Base-by-base conservation (phyloP, 345 rosid genomes). In the Firmiana major region DNA sequence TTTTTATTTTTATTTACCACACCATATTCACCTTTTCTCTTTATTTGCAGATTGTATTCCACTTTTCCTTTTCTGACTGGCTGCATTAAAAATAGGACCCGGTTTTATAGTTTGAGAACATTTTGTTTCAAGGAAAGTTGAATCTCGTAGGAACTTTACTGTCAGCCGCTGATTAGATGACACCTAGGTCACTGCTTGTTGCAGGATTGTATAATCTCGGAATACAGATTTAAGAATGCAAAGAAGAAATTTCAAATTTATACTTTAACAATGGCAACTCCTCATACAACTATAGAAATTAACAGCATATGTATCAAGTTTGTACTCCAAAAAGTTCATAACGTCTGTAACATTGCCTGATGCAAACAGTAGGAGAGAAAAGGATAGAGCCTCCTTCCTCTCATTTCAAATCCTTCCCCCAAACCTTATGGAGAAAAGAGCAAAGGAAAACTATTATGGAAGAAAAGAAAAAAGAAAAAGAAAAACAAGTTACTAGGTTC, bases 361-460 rank as follows among this genome's bases (percentile, higher is more conserved):
- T 68, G 55, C 57, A 68, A 48, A 69, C 4, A 28, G 26, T 15
- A 24, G 40, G 59, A 17, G 24, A 28, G 21, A 16, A 26, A 26
- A 69, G 42, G 15, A 69, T 26, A 48, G 48, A 70, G 22, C 59
- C 59, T 70, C 51, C 74, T 70, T 70, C 59, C 70, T 64, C 10
- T 28, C 74, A 22, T 48, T 49, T 70, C 58, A 70, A 70, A 26
- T 48, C 58, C 54, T 70, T 70, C 74, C 59, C 17, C 74, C 74
- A 70, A 70, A 51, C 74, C 74, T 49, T 70, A 17, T 28, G 74
- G 74, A 70, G 74, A 17, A 31, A 70, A 51, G 42, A 13, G 72
- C 45, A 45, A 21, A 66, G 13, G 51, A 46, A 67, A 49, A 48
- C 59, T 49, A 6, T 57, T 57, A 54, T 3, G 19, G 54, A 49